Conservation (phyloP, 2,329 filamentous ascomycete genomes). For the Ceratocystis diversiconidia region DNA sequence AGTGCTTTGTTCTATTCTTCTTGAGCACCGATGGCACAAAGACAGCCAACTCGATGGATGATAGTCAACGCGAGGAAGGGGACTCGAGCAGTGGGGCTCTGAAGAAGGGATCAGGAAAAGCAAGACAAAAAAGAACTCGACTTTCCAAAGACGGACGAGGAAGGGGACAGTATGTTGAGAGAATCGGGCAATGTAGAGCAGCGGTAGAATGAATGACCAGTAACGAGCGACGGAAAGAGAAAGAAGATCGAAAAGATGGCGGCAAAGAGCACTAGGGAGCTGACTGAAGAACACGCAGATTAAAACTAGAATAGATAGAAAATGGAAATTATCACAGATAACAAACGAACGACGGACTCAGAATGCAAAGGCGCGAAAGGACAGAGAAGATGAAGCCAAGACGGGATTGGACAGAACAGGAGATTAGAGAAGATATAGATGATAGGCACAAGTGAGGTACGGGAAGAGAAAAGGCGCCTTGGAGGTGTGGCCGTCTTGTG, state of each 20-base stretch:
- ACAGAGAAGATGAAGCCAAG: neutral
- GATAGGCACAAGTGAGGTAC: neutral
- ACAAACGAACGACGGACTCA: neutral
- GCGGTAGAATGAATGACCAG: neutral
- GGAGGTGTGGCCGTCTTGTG: neutral
- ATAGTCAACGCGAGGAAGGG: neutral
- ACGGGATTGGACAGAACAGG: neutral
- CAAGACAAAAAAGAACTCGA: neutral
- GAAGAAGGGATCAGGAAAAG: neutral
- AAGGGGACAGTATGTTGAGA: neutral
- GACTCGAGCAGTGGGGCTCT: neutral
- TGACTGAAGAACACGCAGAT: neutral
- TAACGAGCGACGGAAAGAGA: constrained; percentile 5
- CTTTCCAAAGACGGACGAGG: neutral
- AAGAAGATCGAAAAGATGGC: neutral
- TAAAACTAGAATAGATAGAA: neutral
- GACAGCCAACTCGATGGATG: neutral
- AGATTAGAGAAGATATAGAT: neutral
- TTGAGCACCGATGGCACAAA: no score
- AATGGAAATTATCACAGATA: neutral
- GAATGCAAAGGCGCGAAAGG: neutral
- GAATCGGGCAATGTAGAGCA: neutral
- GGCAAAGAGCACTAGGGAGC: neutral
- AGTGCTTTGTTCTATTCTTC: neutral
- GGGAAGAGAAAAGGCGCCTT: neutral